These are phyloP conservation scores for Ophiostoma quercus DNA, from an alignment of 2,329 filamentous ascomycete species.

Conservation along the genomic window DNA sequence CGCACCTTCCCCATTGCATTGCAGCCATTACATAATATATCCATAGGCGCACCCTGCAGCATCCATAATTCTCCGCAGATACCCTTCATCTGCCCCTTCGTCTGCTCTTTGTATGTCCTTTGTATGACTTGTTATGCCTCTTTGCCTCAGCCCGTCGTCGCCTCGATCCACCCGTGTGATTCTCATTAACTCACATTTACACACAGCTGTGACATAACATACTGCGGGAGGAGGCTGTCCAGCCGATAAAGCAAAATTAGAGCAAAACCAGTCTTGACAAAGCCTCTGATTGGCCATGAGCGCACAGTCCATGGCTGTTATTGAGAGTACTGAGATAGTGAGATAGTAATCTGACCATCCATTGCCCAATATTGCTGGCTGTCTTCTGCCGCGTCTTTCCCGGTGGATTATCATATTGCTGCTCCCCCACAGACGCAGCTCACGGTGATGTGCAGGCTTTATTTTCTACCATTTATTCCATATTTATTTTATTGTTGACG, in stretches of 20 bases:
- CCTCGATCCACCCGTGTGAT: constrained; percentile 7
- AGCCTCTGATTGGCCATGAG: background rate
- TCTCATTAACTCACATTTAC: constrained; percentile 7
- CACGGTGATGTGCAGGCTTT: background rate
- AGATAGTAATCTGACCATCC: too few relatives aligned
- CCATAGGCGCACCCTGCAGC: background rate
- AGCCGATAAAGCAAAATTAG: background rate
- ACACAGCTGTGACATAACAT: constrained; percentile 13
- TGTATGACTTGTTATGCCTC: background rate
- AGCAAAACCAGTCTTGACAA: background rate
- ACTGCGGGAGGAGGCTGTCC: background rate
- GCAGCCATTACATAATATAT: background rate
- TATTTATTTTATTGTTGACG: background rate
- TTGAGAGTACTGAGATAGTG: too few relatives aligned
- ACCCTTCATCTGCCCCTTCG: constrained; percentile 1
- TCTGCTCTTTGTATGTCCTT: background rate
- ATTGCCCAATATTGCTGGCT: background rate
- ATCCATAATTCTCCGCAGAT: constrained; percentile 11
- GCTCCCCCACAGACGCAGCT: background rate
- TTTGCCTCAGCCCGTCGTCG: constrained; percentile 1
- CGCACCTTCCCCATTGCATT: background rate
- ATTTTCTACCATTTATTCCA: background rate
- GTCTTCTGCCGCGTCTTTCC: background rate
- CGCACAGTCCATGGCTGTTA: background rate
- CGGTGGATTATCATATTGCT: background rate